Evolutionary conservation across 306 rosid species (phyloP), one percentile per base, ranked within the genome.

Genomic region (Vigna mungo): DNA sequence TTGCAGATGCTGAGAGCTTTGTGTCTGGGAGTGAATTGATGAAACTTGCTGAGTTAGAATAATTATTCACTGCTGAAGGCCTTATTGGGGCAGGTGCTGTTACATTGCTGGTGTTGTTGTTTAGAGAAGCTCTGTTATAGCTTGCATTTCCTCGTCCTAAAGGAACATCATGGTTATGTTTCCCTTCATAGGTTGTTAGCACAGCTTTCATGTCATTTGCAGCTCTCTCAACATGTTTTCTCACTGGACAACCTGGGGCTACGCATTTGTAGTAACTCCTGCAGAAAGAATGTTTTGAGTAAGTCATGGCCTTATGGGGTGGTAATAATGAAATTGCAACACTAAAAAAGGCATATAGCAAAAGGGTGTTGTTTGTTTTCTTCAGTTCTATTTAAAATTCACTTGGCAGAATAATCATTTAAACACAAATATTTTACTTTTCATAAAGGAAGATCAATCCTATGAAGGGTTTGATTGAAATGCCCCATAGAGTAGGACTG

Each of bases 261-360:
- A 93, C 88, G 36, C 96, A 91, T 65, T 91, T 91, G 86, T 91
- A 91, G 80, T 91, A 91, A 87, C 94, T 91, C 88, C 96, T 91
- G 20, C 46, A 75, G 1, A 78, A 30, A n/a, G 27, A 11, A 15
- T 34, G 5, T 18, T 37, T 51, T 70, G 41, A 17, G 55, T 46
- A 27, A 58, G 39, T 75, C 14, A 82, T 46, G 15, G 14, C 39
- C 4, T 27, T 74, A 3, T n/a, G 66, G 9, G 54, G 36, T 54
- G 21, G 61, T 48, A 47, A 18, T 34, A 46, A 60, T 23, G 30
- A 7, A 48, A 17, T 61, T 75, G n/a, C 36, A 32, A 34, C 21
- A 11, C 6, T 32, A 30, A 12, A 44, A 66, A 6, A 66, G 2
- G 3, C 34, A 75, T 27, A 60, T 30, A 46, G 4, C 47, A n/a